Evolutionary conservation across 805 yeast genomes (phyloP), one percentile per base, ranked within the genome.

Genomic region (Henningerozyma blattae): DNA sequence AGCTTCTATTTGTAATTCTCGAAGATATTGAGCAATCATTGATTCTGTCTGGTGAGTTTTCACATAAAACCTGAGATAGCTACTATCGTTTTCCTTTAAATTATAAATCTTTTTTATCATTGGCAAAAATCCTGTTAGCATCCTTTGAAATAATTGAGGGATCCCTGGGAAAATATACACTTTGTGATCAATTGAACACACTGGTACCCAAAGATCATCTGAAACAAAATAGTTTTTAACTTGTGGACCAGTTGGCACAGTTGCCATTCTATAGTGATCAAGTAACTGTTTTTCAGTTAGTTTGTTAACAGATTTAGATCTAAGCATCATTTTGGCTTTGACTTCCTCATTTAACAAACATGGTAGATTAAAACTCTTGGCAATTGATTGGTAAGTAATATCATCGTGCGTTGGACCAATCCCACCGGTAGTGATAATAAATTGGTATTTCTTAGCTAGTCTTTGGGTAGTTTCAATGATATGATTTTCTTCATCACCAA

Each of bases 391-490:
- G 53, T 85, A 85, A 1, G 94, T 84, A 39, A 85, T 78, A 52
- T 85, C 95, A 50, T 85, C 95, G 46, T 84, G 94, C 0, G 95
- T 85, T 4, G 94, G 82, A 0, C 95, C 95, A 38, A 85, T 82
- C 0, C 73, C 68, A 5, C 70, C 69, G 3, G 63, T 67, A 1
- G 93, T 82, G 16, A 81, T 70, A 6, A 81, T 67, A 29, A 82
- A 67, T 47, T 80, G 85, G 44, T 73, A 76, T 29, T 63, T 58
- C n/a, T 62, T 53, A 15, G 58, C 43, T 30, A 77, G 56, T 9
- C 58, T 46, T 20, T 51, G 54, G 16, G 81, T 54, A 0, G 76
- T 69, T 12, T 64, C 64, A 1, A 65, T 58, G 29, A 85, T 85
- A 36, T 81, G 91, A 1, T 56, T 47, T 35, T 67, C 69, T 29